Conservation (phyloP, 176 grass and related monocot genomes). For the Zoysia japonica region DNA sequence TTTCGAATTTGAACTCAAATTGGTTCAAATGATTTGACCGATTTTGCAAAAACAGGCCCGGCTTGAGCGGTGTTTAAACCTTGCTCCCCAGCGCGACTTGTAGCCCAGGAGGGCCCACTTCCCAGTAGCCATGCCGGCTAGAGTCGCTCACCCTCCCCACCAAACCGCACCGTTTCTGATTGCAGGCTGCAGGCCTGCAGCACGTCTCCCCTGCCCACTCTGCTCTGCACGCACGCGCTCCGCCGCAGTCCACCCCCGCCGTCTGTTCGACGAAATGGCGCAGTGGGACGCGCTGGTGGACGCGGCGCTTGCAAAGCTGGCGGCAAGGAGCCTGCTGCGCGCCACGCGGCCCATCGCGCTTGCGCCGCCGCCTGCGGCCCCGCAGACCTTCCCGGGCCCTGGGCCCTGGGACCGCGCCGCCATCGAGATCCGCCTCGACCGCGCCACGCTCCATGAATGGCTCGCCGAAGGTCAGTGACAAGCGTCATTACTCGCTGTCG, state of each 20-base stretch:
- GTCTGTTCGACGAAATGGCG: conserved; percentile 57
- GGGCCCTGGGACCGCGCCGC: conserved; percentile 71
- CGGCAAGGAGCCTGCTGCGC: conserved; percentile 64
- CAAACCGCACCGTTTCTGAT: background rate
- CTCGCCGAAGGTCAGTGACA: conserved; percentile 56
- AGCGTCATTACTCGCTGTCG: background rate
- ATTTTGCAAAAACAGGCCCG: no score
- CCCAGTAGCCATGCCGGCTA: background rate
- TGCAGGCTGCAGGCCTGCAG: background rate
- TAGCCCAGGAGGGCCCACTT: background rate
- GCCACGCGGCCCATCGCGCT: conserved; percentile 53
- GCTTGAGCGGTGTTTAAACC: no score
- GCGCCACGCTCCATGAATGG: conserved; percentile 63
- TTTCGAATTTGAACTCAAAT: no score
- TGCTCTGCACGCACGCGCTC: background rate
- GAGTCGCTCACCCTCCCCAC: background rate
- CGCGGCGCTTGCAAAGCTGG: conserved; percentile 49
- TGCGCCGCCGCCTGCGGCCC: background rate
- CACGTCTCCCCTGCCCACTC: background rate
- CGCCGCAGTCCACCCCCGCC: background rate
- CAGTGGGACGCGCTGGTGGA: conserved; percentile 70
- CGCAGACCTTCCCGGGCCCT: conserved; percentile 43
- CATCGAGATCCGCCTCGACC: conserved; percentile 64
- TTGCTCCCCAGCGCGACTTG: no score
- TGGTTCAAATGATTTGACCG: no score